phyloP scores from a whole-genome alignment of 2,329 filamentous ascomycete genomes.

The Alternaria sp. region DNA sequence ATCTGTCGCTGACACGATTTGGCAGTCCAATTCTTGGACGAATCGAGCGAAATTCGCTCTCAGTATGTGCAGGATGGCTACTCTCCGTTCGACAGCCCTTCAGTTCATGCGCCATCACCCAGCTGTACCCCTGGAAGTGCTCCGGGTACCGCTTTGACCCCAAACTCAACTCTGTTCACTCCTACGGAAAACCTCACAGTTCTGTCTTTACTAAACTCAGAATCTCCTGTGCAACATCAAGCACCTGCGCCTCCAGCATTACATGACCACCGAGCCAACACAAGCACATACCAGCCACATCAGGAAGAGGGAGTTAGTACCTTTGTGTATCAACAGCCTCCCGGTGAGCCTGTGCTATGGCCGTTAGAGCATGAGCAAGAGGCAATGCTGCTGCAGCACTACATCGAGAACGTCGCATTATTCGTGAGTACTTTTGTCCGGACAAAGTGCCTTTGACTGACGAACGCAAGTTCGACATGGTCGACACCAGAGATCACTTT shows the following conservation, averaged over 20 bases:
- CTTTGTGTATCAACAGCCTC: constrained; percentile 41
- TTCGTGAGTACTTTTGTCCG: constrained; percentile 31
- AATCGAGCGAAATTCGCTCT: constrained; percentile 42
- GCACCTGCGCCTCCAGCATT: constrained; percentile 18
- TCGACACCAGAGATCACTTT: constrained; percentile 44
- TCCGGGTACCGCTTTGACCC: constrained; percentile 22
- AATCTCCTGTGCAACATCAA: constrained; percentile 34
- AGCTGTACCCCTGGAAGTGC: constrained; percentile 19
- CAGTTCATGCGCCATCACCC: constrained; percentile 10
- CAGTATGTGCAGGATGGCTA: constrained; percentile 35
- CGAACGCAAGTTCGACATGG: constrained; percentile 43
- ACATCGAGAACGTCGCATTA: constrained; percentile 45
- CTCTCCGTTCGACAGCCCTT: constrained; percentile 21
- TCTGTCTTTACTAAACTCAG: constrained; percentile 42
- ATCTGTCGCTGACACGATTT: constrained; percentile 14
- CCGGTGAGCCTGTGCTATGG: constrained; percentile 41
- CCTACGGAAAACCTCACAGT: constrained; percentile 43
- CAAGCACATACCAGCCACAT: constrained; percentile 14
- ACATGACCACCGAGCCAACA: constrained; percentile 18
- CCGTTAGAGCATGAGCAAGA: constrained; percentile 47
- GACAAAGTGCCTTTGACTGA: neutral
- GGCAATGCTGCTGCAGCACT: constrained; percentile 46
- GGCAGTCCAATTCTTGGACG: constrained; percentile 46
- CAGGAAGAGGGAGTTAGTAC: constrained; percentile 15
- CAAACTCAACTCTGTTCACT: constrained; percentile 24